These are phyloP conservation scores for Ceratocystis albifundus DNA, from an alignment of 2,329 filamentous ascomycete genomes.

Conservation along the genomic window DNA sequence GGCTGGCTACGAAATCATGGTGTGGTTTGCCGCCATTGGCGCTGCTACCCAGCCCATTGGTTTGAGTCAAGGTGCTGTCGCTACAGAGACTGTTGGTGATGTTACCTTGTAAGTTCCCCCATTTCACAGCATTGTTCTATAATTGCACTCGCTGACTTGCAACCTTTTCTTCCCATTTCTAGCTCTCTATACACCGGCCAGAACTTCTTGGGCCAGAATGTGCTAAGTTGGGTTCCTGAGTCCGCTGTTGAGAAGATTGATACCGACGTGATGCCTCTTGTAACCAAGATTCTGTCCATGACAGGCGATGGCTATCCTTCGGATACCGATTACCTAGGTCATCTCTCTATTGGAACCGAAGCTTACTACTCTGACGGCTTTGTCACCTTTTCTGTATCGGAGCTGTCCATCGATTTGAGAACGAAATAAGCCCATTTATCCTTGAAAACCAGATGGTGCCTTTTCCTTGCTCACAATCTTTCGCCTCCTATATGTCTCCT, in stretches of 20 bases:
- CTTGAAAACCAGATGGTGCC: neutral
- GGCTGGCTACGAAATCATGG: slow-evolving; percentile 44
- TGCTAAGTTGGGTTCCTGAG: slow-evolving; percentile 40
- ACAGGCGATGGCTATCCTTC: slow-evolving; percentile 32
- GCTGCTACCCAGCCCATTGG: slow-evolving; percentile 40
- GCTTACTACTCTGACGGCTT: slow-evolving; percentile 34
- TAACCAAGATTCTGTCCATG: slow-evolving; percentile 32
- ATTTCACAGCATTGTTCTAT: neutral
- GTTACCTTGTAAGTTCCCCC: slow-evolving; percentile 33
- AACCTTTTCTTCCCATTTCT: slow-evolving; percentile 21
- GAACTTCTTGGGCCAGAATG: slow-evolving; percentile 35
- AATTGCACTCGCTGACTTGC: neutral
- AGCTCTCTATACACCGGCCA: slow-evolving; percentile 35
- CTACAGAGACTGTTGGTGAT: slow-evolving; percentile 33
- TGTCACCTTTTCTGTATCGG: slow-evolving; percentile 40
- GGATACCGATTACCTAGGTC: slow-evolving; percentile 38
- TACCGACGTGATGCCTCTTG: slow-evolving; percentile 38
- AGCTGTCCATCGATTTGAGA: slow-evolving; percentile 32
- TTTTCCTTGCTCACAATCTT: neutral
- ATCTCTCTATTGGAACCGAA: slow-evolving; percentile 43
- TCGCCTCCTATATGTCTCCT: slow-evolving; percentile 8
- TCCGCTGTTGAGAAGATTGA: slow-evolving; percentile 33
- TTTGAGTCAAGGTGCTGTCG: slow-evolving; percentile 28
- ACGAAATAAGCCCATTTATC: slow-evolving; percentile 23
- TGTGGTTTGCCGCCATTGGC: slow-evolving; percentile 43